A percentile compares a stretch with the other conserved stretches of the same genome.
These are phyloP conservation scores for Raffaelea ambrosiae DNA, from an alignment of 2,329 filamentous ascomycete species.

Conservation along the genomic window DNA sequence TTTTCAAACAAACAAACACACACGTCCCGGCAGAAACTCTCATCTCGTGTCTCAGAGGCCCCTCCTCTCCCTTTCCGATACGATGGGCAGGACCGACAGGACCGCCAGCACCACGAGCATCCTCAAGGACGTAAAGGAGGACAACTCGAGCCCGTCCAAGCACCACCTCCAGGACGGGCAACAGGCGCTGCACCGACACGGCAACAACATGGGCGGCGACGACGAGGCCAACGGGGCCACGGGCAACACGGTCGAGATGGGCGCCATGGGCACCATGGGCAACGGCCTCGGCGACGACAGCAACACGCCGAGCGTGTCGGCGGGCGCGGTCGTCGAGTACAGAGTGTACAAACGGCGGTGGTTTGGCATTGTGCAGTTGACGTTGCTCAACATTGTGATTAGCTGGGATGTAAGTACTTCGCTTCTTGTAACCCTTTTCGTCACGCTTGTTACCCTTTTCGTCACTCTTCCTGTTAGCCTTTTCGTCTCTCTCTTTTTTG, in stretches of 20 bases:
- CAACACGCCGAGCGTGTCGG: neutral
- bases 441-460: neutral
- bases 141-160: no score
- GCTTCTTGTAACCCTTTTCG: no score
- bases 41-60: no score
- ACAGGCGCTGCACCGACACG: neutral
- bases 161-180: no score
- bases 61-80: no score
- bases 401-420: conserved; percentile 78
- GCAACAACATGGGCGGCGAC: neutral
- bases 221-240: neutral
- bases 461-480: neutral
- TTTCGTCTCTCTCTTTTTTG: neutral
- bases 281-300: neutral
- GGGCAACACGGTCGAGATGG: neutral
- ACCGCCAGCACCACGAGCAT: no score
- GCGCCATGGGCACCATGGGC: neutral
- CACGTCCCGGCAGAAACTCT: neutral
- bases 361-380: conserved; percentile 77
- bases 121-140: no score
- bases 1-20: neutral
- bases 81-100: no score
- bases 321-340: conserved; percentile 12
- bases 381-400: conserved; percentile 83
- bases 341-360: conserved; percentile 71